A percentile compares a stretch with the other conserved stretches of the same genome.
Conservation (phyloP, 2,329 filamentous ascomycete species). For the Calonectria montana region DNA sequence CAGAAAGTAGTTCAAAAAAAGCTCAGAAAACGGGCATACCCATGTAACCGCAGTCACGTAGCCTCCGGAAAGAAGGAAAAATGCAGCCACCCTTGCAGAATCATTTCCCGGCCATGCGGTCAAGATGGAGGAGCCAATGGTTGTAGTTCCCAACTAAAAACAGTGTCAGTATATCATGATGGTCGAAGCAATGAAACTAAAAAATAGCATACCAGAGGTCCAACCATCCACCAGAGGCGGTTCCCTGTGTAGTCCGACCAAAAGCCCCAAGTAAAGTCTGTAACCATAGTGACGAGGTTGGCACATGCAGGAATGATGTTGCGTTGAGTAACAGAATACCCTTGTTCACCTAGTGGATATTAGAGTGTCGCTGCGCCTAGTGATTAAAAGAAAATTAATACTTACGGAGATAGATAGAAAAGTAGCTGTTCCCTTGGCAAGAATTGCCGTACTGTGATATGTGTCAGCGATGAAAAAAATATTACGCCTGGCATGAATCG, state of each 20-base stretch:
- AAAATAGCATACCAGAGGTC: background rate
- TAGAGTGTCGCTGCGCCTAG: background rate
- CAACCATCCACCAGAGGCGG: slow-evolving; percentile 1
- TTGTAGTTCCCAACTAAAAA: background rate
- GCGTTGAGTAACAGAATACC: background rate
- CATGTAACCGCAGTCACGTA: background rate
- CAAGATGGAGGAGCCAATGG: background rate
- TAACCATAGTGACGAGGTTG: background rate
- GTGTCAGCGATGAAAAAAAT: background rate
- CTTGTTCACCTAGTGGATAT: background rate
- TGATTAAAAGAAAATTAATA: background rate
- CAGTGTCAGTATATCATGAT: background rate
- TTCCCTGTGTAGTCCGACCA: slow-evolving; percentile 1
- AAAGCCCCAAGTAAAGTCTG: background rate
- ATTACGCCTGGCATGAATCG: accelerated
- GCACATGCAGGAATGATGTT: background rate
- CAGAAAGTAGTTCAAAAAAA: background rate
- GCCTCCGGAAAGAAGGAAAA: background rate
- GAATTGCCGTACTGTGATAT: background rate
- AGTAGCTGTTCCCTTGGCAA: background rate
- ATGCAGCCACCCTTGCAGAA: background rate
- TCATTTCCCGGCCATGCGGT: background rate
- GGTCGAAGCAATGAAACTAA: background rate
- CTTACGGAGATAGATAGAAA: background rate
- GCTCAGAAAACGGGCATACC: background rate